phyloP scores from a whole-genome alignment of 352 stramenopile genomes.

The Globisporangium barbulae region DNA sequence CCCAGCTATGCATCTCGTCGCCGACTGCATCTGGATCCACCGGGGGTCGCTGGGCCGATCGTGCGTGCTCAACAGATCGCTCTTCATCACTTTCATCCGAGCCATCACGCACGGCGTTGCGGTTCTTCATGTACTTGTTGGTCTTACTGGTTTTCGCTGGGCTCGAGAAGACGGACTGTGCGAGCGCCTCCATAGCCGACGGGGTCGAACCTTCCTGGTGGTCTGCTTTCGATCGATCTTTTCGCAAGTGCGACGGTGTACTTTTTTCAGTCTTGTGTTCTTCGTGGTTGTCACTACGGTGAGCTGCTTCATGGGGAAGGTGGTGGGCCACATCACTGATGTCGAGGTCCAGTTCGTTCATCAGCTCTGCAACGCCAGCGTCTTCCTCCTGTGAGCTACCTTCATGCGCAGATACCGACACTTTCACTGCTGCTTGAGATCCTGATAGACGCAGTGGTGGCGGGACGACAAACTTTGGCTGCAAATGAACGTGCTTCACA shows the following conservation, averaged over 20 bases:
- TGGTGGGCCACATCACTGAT: conserved; percentile 22
- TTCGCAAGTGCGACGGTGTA: conserved; percentile 33
- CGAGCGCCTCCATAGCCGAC: conserved; percentile 9
- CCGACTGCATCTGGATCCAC: conserved; percentile 23
- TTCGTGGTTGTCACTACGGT: conserved; percentile 20
- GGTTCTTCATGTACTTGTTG: conserved; percentile 9
- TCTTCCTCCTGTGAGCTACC: conserved; percentile 30
- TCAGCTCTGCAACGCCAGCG: conserved; percentile 39
- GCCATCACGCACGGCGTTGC: conserved; percentile 1
- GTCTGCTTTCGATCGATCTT: conserved; percentile 6
- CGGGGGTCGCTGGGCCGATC: background rate
- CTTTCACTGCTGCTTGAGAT: background rate
- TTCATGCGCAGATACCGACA: background rate
- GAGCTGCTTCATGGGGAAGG: conserved; percentile 7
- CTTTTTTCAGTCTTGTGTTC: conserved; percentile 59
- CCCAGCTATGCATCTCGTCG: conserved; percentile 57
- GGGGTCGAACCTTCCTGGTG: background rate
- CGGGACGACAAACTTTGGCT: conserved; percentile 12
- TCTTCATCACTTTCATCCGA: conserved; percentile 5
- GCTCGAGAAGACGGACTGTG: conserved; percentile 1
- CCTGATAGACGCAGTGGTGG: background rate
- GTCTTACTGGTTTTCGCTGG: background rate
- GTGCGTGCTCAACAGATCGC: background rate
- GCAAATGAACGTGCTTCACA: conserved; percentile 6
- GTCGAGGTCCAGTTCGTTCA: conserved; percentile 49